Percentiles rank a stretch among this genome's conserved stretches.
phyloP scores from a whole-genome alignment of 352 stramenopile genomes.

The Nothophytophthora sp. region DNA sequence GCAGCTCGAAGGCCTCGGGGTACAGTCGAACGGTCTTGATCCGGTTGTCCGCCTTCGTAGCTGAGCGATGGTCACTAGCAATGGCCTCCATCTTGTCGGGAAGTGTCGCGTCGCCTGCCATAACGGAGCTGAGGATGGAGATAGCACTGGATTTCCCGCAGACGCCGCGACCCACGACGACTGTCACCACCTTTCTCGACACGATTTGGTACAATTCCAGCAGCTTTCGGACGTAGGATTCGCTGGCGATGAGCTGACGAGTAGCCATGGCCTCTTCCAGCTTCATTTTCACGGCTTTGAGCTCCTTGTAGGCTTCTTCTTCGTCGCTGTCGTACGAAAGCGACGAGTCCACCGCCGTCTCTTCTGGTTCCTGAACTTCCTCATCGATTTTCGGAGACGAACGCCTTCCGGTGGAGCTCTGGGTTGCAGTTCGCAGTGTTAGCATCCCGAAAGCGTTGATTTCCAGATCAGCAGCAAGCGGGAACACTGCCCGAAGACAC shows the following conservation, averaged over 20 bases:
- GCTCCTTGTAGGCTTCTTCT: slow-evolving; percentile 28
- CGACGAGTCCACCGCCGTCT: slow-evolving; percentile 2
- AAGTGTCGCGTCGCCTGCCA: slow-evolving; percentile 6
- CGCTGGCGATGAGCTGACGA: slow-evolving; percentile 29
- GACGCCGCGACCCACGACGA: slow-evolving; percentile 49
- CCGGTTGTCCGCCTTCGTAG: slow-evolving; percentile 1
- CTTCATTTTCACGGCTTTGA: slow-evolving; percentile 31
- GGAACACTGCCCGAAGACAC: slow-evolving; percentile 39
- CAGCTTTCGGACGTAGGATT: slow-evolving; percentile 57
- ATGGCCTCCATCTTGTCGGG: neutral
- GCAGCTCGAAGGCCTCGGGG: slow-evolving; percentile 38
- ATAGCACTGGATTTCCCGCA: slow-evolving; percentile 69
- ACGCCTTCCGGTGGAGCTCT: neutral
- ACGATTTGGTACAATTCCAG: slow-evolving; percentile 62
- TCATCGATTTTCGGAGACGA: neutral
- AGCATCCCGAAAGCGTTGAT: slow-evolving; percentile 30
- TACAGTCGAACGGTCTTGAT: slow-evolving; percentile 43
- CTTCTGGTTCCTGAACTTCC: neutral
- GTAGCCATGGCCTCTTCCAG: slow-evolving; percentile 26
- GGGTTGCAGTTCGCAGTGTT: slow-evolving; percentile 10
- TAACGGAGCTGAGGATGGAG: slow-evolving; percentile 35
- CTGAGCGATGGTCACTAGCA: neutral
- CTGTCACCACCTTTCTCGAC: slow-evolving; percentile 31
- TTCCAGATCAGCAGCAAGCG: slow-evolving; percentile 35
- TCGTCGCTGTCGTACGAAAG: slow-evolving; percentile 49